Evolutionary conservation across 768 basidiomycete genomes (phyloP).

Genomic region (Mycena amicta): DNA sequence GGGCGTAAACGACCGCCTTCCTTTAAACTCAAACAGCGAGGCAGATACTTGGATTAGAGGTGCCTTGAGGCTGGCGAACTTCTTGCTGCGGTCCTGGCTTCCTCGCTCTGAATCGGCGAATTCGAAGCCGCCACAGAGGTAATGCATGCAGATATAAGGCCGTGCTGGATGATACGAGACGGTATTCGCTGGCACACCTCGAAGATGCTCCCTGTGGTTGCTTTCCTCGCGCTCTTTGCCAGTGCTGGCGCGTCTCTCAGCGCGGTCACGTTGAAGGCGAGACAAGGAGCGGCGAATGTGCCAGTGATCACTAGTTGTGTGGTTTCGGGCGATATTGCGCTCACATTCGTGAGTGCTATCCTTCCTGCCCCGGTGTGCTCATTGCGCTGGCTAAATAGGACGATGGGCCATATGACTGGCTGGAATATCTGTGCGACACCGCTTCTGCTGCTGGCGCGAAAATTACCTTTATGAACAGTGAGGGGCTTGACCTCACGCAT

Average conservation of each 20-base stretch:
- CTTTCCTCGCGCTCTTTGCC: neutral
- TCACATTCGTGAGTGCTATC: slow-evolving; percentile 8
- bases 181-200: too few relatives aligned
- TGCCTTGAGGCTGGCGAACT: too few relatives aligned
- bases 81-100: too few relatives aligned
- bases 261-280: neutral
- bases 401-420: slow-evolving; percentile 8
- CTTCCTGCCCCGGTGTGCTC: neutral
- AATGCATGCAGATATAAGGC: too few relatives aligned
- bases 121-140: too few relatives aligned
- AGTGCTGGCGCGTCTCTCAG: neutral
- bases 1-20: too few relatives aligned
- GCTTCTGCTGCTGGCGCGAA: neutral
- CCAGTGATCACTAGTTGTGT: neutral
- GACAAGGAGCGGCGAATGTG: neutral
- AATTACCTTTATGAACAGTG: slow-evolving; percentile 10
- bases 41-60: too few relatives aligned
- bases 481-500: neutral
- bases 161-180: too few relatives aligned
- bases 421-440: neutral
- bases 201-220: too few relatives aligned
- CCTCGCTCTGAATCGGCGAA: too few relatives aligned
- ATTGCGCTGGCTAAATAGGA: too few relatives aligned
- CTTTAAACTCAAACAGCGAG: too few relatives aligned
- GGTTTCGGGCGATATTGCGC: neutral